Base-by-base conservation (phyloP, 352 stramenopile genomes). In the Salisapilia sapeloensis region DNA sequence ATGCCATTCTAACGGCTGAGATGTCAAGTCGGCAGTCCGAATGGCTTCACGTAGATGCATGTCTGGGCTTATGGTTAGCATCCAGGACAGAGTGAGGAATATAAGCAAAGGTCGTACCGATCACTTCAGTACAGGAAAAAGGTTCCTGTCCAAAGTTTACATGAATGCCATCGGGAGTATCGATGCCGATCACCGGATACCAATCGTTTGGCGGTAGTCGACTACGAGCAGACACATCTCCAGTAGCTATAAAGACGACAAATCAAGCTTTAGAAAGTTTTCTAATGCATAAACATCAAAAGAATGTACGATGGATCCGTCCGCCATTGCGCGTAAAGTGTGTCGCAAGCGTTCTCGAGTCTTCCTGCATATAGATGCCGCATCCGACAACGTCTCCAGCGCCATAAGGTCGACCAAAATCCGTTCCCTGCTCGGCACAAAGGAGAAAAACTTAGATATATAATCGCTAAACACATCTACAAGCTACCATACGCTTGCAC, bases 121-220 rank as follows among this genome's bases (percentile, higher is more conserved):
- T 53, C 20, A 75, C 50, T 12, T 23, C 39, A 28, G 61, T 44
- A 33, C 63, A 66, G 2, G 48, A 41, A 29, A 89, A 89, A 1
- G 62, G 71, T 20, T 71, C 54, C 40, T 79, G 63, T 1, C 76
- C 76, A 48, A 84, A 89, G 48, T 93, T 93, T 9, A 92, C 56
- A 15, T 69, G 53, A 10, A 92, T 55, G 14, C 62, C 56, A 19
- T 85, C 69, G 20, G 64, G 55, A 2, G 70, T 84, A 38, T 93
- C 79, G 17, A 93, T 33, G 3, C 79, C 79, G 2, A 93, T 61
- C 2, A 82, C 67, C 1, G 79, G 79, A 23, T 78, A 93, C 56
- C 67, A 69, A 6, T 46, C 57, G 10, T 44, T 24, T 76, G 47
- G 6, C 33, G 13, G 26, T 60, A 75, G 18, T 61, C 47, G 7